phyloP scores from a whole-genome alignment of 805 yeast species.

The Jamesozyma spencerorum region DNA sequence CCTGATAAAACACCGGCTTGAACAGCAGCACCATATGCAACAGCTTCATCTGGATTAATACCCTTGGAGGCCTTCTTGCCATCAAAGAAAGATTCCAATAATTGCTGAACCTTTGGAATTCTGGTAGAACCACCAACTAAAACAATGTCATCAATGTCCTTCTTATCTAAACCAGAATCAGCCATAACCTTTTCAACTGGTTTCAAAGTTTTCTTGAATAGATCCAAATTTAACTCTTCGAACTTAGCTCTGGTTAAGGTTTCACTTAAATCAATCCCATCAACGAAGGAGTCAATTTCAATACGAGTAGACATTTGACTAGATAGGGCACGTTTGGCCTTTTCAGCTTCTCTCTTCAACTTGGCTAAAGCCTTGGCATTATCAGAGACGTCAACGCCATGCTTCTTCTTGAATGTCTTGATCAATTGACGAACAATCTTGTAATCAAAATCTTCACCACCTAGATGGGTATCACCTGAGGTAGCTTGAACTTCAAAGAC shows the following conservation, averaged over 20 bases:
- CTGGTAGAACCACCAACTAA: conserved; percentile 98
- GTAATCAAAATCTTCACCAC: conserved; percentile 98
- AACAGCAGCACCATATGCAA: conserved; percentile 98
- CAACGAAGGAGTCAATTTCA: conserved; percentile 92
- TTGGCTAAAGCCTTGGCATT: conserved; percentile 98
- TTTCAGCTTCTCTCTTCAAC: conserved; percentile 97
- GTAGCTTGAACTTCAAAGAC: conserved; percentile 96
- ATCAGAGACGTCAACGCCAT: conserved; percentile 84
- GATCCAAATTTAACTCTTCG: conserved; percentile 93
- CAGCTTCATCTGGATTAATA: conserved; percentile 98
- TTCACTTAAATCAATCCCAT: conserved; percentile 96
- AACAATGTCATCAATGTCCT: conserved; percentile 88
- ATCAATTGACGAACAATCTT: conserved; percentile 90
- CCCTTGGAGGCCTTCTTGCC: conserved; percentile 98
- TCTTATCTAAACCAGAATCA: conserved; percentile 89
- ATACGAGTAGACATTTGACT: conserved; percentile 94
- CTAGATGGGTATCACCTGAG: conserved; percentile 73
- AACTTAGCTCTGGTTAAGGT: conserved; percentile 97
- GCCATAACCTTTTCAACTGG: conserved; percentile 95
- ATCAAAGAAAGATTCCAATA: conserved; percentile 94
- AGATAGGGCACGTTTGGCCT: conserved; percentile 97
- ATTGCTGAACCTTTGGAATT: conserved; percentile 96
- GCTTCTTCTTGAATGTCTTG: conserved; percentile 94
- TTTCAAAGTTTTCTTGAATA: conserved; percentile 88
- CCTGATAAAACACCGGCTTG: conserved; percentile 97